Conservation (phyloP, 768 basidiomycete species). For the Leccinum barrowsii region DNA sequence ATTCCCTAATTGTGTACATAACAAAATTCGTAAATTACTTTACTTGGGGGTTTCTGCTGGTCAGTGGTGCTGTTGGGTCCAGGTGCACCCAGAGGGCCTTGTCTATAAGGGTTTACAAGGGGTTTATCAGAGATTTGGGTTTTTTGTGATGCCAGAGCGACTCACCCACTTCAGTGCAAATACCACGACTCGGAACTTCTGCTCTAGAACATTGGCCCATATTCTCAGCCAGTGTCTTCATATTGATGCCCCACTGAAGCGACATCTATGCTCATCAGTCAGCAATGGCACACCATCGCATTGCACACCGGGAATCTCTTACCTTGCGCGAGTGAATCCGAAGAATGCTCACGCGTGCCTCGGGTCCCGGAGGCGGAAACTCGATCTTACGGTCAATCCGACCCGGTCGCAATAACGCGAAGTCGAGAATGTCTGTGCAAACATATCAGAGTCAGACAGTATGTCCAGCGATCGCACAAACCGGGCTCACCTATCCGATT, state of each 20-base stretch:
- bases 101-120: too few relatives aligned
- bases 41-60: too few relatives aligned
- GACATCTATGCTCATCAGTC: conserved; percentile 69
- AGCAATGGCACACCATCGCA: not conserved
- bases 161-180: conserved; percentile 93
- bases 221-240: conserved; percentile 95
- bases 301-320: not conserved
- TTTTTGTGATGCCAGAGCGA: not conserved
- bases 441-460: conserved; percentile 15
- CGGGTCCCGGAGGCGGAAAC: conserved; percentile 79
- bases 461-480: not conserved
- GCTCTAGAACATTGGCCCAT: conserved; percentile 99
- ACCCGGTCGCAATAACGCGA: conserved; percentile 88
- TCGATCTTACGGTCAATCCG: conserved; percentile 63
- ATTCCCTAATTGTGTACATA: too few relatives aligned
- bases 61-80: too few relatives aligned
- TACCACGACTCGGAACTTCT: conserved; percentile 78
- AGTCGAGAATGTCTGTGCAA: conserved; percentile 81
- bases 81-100: too few relatives aligned
- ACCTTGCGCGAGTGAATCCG: conserved; percentile 59
- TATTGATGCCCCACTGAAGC: conserved; percentile 93
- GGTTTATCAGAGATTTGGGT: too few relatives aligned
- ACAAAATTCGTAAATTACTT: too few relatives aligned
- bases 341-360: conserved; percentile 88
- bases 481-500: conserved; percentile 70